Conservation (phyloP, 2,329 filamentous ascomycete genomes). For the Exophiala bonariae region DNA sequence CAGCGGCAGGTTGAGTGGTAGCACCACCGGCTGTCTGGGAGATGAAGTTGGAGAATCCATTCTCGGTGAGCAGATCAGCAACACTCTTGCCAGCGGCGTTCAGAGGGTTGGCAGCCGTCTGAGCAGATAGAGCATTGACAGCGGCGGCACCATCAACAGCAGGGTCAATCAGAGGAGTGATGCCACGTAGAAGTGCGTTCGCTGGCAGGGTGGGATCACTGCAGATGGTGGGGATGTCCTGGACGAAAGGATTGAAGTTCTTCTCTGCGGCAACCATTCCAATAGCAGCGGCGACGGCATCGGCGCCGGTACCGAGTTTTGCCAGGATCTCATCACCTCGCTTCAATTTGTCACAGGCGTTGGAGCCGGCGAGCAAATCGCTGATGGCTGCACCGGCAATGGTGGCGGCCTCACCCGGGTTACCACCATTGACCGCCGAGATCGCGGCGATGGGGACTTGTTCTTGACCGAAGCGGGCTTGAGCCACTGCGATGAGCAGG, state of each 20-base stretch:
- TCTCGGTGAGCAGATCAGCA: constrained; percentile 61
- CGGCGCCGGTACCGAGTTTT: constrained; percentile 59
- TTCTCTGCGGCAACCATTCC: constrained; percentile 67
- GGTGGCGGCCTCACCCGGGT: constrained; percentile 61
- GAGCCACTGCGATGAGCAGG: constrained; percentile 17
- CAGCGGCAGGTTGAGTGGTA: constrained; percentile 17
- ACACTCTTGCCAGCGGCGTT: constrained; percentile 63
- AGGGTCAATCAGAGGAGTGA: constrained; percentile 68
- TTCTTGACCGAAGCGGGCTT: constrained; percentile 25
- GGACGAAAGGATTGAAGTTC: constrained; percentile 70
- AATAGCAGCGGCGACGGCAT: constrained; percentile 62
- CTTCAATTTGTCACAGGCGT: constrained; percentile 66
- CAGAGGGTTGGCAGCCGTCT: constrained; percentile 56
- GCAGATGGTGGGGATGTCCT: constrained; percentile 63
- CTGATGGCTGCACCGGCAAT: constrained; percentile 63
- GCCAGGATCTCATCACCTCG: constrained; percentile 66
- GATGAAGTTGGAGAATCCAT: constrained; percentile 66
- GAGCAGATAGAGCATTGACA: constrained; percentile 61
- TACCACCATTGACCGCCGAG: constrained; percentile 33
- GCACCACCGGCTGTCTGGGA: constrained; percentile 18
- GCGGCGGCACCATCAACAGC: constrained; percentile 56
- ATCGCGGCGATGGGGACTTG: constrained; percentile 25
- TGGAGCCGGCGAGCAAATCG: constrained; percentile 63
- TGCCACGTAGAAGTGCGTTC: constrained; percentile 62
- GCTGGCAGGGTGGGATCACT: constrained; percentile 62